Base-by-base conservation (phyloP, 1,139 yeast genomes). In the Diutina scorzettiae region DNA sequence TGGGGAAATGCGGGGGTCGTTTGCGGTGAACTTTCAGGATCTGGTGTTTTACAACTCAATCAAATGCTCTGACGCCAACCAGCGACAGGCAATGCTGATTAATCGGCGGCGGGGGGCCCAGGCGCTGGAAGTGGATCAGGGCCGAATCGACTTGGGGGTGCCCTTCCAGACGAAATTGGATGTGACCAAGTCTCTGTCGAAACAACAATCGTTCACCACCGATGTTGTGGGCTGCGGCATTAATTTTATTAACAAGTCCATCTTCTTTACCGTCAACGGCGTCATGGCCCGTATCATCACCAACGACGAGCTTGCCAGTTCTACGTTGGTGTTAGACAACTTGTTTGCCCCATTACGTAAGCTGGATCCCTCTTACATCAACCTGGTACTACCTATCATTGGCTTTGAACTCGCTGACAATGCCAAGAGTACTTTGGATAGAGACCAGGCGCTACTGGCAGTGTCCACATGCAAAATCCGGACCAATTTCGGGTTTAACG, bases 211-310 rank as follows among this genome's bases (percentile, higher is more conserved):
- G 8, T 34, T 19, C 18, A 14, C 12, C 9, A 48, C 52, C 3
- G 96, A 87, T 57, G 66, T 73, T 2, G 69, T 89, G 48, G 97
- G 97, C 0, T 81, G 93, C 57, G 96, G 96, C 2, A 69, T 86
- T 23, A 82, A 87, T 60, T 82, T 76, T 51, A 65, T 73, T 23
- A 74, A 74, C 37, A 71, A 74, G 39, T 63, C 77, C 0, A 68
- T 86, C 3, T 89, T 87, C 52, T 76, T 77, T 48, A 14, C 36
- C 11, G 81, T 75, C 44, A 62, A 34, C 17, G 39, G 39, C 18
- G 39, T 34, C 9, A 21, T 34, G 29, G 39, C 39, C 3, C 27
- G 39, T n/a, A 23, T 34, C 28, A 34, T 34, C 20, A 34, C 39
- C 8, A 23, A 34, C 17, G 39, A 34, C 8, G 39, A 34, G 24